A percentile compares a stretch with the other conserved stretches of the same genome.
Conservation (phyloP, 208 protist genomes). For the Trichomonas tenax region DNA sequence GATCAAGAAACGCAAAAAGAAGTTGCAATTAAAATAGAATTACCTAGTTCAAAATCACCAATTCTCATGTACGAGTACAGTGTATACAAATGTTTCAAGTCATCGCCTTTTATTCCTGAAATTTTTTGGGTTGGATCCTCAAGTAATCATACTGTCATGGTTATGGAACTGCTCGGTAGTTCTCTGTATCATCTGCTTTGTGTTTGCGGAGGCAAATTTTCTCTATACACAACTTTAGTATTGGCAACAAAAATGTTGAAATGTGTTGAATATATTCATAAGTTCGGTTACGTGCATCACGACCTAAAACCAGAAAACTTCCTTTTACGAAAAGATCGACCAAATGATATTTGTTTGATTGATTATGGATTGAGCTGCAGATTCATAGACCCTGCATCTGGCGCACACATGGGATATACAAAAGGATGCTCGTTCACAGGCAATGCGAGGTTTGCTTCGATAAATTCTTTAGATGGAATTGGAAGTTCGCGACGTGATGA, state of each 20-base stretch:
- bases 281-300: constrained; percentile 84
- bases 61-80: constrained; percentile 91
- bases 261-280: constrained; percentile 84
- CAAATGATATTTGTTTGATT: constrained; percentile 40
- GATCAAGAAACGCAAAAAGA: neutral
- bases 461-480: constrained; percentile 96
- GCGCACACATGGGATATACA: constrained; percentile 94
- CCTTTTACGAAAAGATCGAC: constrained; percentile 71
- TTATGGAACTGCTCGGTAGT: constrained; percentile 92
- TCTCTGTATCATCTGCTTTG: constrained; percentile 90
- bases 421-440: constrained; percentile 49
- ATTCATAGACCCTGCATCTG: constrained; percentile 86
- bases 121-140: constrained; percentile 79
- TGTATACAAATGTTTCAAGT: constrained; percentile 65
- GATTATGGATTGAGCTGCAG: constrained; percentile 80
- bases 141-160: constrained; percentile 91
- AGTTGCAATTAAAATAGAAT: neutral
- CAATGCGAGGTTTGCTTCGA: constrained; percentile 92
- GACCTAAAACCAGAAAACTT: constrained; percentile 96
- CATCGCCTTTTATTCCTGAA: constrained; percentile 72
- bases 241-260: constrained; percentile 88
- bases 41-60: constrained; percentile 56
- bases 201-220: constrained; percentile 61
- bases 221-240: constrained; percentile 91
- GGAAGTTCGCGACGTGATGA: constrained; percentile 60